phyloP scores from a whole-genome alignment of 2,329 filamentous ascomycete genomes.

The Leptographium flavum region DNA sequence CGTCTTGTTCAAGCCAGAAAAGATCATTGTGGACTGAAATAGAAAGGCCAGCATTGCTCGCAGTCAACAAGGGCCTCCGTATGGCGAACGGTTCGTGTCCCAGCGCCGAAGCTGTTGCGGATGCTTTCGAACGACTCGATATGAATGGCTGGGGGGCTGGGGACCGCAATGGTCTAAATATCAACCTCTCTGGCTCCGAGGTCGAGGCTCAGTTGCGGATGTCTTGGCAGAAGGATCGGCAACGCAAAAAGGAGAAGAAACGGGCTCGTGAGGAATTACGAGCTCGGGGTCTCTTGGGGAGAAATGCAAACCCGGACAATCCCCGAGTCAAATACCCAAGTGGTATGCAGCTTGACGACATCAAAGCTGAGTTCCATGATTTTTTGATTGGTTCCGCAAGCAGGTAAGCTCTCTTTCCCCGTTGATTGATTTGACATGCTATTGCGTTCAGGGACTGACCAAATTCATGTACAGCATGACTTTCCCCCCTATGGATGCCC shows the following conservation, averaged over 20 bases:
- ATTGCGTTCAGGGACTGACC: not conserved
- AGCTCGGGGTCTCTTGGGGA: conserved; percentile 50
- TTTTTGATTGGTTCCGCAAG: conserved; percentile 54
- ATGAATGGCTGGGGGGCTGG: conserved; percentile 63
- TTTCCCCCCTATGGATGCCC: conserved; percentile 73
- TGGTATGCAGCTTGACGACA: conserved; percentile 56
- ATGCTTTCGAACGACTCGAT: conserved; percentile 57
- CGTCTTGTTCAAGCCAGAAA: too few relatives aligned
- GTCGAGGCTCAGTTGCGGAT: conserved; percentile 43
- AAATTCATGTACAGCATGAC: conserved; percentile 38
- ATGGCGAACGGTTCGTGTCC: conserved; percentile 19
- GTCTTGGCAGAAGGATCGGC: conserved; percentile 52
- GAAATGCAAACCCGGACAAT: conserved; percentile 38
- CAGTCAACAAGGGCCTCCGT: not conserved
- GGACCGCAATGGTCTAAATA: conserved; percentile 26
- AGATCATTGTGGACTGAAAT: not conserved
- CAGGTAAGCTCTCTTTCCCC: conserved; percentile 34
- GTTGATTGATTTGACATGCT: not conserved
- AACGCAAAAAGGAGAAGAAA: conserved; percentile 58
- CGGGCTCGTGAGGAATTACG: conserved; percentile 55
- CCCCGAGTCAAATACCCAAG: conserved; percentile 56
- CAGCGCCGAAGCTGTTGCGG: conserved; percentile 25
- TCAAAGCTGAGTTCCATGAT: conserved; percentile 55
- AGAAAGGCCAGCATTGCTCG: too few relatives aligned
- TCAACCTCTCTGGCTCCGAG: conserved; percentile 50